Base-by-base conservation (phyloP, 2,329 filamentous ascomycete species). In the Neonectria sp. region DNA sequence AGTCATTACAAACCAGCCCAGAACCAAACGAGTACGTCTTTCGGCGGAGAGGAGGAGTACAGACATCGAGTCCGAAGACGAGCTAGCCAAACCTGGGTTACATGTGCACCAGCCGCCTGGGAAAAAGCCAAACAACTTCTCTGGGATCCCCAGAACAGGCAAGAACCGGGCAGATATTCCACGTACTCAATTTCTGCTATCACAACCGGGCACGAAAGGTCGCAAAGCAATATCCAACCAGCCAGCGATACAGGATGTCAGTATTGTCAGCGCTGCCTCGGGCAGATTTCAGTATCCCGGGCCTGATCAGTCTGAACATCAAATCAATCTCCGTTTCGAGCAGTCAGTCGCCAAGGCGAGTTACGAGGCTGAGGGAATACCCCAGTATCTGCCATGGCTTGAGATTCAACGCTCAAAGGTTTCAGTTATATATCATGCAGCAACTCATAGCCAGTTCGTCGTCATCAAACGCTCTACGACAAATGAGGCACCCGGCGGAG, bases 91-190 rank as follows among this genome's bases (percentile, higher is more conserved):
- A 5, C 25, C 51, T 15, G 51, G 27, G 60, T 56, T 43, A 51
- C 29, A 31, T 9, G n/a, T 31, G 55, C 45, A n/a, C 48, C 49
- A 35, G 43, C 46, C n/a, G 11, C 57, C 52, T 24, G 17, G 21
- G 51, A 33, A 13, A 71, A 71, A 33, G 70, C 58, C 12, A 21
- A 70, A 60, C 49, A 72, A 71, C 43, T 73, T 71, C 29, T 64
- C 71, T 21, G 57, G 55, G 4, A 33, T 73, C 9, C 24, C 59
- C 3, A 40, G 35, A 27, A 51, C 45, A 25, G 35, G 45, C 15
- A 15, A 48, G 31, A 60, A 68, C 31, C 72, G 77, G 55, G 76
- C 73, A 33, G 79, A 81, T 45, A 78, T 81, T 15, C 61, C 58
- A 25, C 65, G 25, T 8, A 80, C 78, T 8, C 29, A 51, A 11